Evolutionary conservation across 192 early-diverging fungal species (phyloP), one percentile per base, ranked within the genome.

Genomic region (Backusella parvicylindrica): DNA sequence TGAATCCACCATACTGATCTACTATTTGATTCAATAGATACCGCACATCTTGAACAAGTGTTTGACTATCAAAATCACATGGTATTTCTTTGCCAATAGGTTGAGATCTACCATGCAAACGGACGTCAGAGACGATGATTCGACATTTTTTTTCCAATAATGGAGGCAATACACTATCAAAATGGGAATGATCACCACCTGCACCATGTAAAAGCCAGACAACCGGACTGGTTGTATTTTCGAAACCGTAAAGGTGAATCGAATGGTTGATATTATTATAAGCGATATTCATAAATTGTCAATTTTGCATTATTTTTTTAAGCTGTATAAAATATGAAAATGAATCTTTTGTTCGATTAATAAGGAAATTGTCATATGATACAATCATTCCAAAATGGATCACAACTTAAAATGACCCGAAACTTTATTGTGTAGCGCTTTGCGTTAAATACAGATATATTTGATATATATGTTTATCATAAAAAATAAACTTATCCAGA

Each of bases 61-160:
- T 35, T 6, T 30, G 9, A 40, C n/a, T 33, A 18, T 6, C 31
- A 8, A 75, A 40, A 0, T 38, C 38, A 67, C 26, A 32, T 21
- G 33, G 31, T n/a, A 43, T 30, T 21, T n/a, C 21, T 9, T 12
- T n/a, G 12, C 16, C 5, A n/a, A 16, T 30, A 21, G 63, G 76
- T 38, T 72, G 70, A 15, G 84, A 84, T 68, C 82, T 76, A 28
- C 86, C 87, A 47, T 83, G 86, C 7, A 81, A 83, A 6, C 81
- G 71, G 7, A 76, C 60, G 37, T 89, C 87, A 37, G 69, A 32
- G 7, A 67, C 76, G 18, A 89, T 75, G 11, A 89, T 83, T 16
- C 84, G 76, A 73, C 82, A 87, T 12, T 85, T 85, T 6, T 75
- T 76, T 7, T 80, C 60, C n/a, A 83, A 80, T 15, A 89, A 72